Percentiles rank a stretch among this genome's conserved stretches.
These are phyloP conservation scores for Gaultheria prostrata DNA, from an alignment of 148 eudicot species.

Conservation along the genomic window DNA sequence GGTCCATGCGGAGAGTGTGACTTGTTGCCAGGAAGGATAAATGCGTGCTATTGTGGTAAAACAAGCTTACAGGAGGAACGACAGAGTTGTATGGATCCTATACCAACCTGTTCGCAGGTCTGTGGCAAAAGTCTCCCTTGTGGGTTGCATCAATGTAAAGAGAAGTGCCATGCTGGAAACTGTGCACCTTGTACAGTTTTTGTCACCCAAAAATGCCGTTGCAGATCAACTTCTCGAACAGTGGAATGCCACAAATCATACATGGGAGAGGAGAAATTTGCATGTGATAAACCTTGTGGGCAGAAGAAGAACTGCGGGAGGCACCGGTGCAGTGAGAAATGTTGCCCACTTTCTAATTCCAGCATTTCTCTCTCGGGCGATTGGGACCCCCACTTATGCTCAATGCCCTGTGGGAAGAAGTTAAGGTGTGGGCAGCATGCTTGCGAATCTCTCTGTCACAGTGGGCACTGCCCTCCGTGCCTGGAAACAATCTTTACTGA, in stretches of 20 bases:
- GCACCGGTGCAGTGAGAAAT: constrained; percentile 94
- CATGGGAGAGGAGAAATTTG: constrained; percentile 41
- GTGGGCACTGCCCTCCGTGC: constrained; percentile 99
- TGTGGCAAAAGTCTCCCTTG: constrained; percentile 80
- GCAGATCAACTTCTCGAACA: constrained; percentile 73
- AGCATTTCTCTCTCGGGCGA: constrained; percentile 34
- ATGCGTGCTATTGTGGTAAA: constrained; percentile 85
- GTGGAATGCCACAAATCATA: constrained; percentile 74
- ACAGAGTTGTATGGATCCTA: constrained; percentile 70
- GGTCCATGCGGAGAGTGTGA: constrained; percentile 93
- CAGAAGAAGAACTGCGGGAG: constrained; percentile 92
- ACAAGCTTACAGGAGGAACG: constrained; percentile 50
- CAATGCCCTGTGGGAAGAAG: constrained; percentile 90
- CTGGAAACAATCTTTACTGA: constrained; percentile 84
- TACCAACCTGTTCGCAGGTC: constrained; percentile 67
- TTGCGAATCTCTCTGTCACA: constrained; percentile 75
- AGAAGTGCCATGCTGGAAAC: constrained; percentile 63
- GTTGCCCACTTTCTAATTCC: constrained; percentile 76
- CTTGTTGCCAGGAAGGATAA: constrained; percentile 59
- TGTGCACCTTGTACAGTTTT: constrained; percentile 74
- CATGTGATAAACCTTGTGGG: constrained; percentile 87
- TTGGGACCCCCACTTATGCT: constrained; percentile 84
- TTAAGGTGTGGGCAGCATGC: constrained; percentile 91
- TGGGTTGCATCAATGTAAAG: constrained; percentile 62
- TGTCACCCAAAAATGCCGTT: constrained; percentile 77